Percentiles rank a stretch among this genome's conserved stretches.
Conservation (phyloP, 768 basidiomycete genomes). For the Lanmaoa pseudosensibilis region DNA sequence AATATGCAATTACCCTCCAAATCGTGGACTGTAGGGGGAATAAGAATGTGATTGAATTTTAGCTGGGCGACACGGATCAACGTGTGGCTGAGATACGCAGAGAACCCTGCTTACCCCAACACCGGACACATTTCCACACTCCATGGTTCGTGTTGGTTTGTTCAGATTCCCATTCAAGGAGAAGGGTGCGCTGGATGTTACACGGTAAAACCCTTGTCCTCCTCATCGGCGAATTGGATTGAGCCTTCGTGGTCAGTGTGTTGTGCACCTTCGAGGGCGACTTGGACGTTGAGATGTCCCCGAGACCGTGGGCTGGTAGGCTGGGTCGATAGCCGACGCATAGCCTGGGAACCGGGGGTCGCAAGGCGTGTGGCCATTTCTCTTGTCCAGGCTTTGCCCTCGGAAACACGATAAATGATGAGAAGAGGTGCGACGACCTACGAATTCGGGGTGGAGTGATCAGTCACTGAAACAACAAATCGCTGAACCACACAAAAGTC, state of each 20-base stretch:
- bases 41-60: not conserved
- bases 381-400: constrained; percentile 44
- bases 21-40: not conserved
- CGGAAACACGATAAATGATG: constrained; percentile 48
- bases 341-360: not conserved
- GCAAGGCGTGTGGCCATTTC: constrained; percentile 16
- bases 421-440: constrained; percentile 49
- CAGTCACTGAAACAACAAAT: not conserved
- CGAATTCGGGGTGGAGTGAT: not conserved
- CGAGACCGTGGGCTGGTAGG: not conserved
- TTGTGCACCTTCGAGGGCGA: constrained; percentile 12
- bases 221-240: constrained; percentile 6
- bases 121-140: not conserved
- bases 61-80: not conserved
- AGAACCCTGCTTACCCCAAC: not conserved
- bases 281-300: constrained; percentile 12
- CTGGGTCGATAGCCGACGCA: constrained; percentile 14
- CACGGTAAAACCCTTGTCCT: constrained; percentile 1
- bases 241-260: constrained; percentile 5
- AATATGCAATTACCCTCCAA: not conserved
- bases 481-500: not conserved
- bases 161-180: not conserved
- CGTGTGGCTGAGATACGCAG: not conserved
- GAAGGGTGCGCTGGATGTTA: not conserved
- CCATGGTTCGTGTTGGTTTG: not conserved